Percentiles rank a stretch among this genome's conserved stretches.
These are phyloP conservation scores for Stylosanthes scabra DNA, from an alignment of 331 rosid genomes.

Conservation along the genomic window DNA sequence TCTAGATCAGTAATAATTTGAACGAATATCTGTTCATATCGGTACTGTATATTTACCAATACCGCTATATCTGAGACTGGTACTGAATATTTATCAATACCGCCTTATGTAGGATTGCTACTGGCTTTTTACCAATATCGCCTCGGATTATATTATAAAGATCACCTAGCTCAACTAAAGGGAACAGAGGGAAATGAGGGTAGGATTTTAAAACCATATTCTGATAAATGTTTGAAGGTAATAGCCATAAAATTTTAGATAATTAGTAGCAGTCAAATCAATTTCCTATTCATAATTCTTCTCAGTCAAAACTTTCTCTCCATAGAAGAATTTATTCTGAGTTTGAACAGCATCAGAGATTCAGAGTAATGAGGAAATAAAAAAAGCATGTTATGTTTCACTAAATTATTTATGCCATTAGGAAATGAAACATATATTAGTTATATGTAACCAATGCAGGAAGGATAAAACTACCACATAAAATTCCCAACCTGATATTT, in stretches of 20 bases:
- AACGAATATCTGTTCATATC: too few species aligned
- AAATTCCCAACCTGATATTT: constrained; percentile 81
- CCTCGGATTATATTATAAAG: too few species aligned
- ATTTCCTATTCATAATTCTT: not conserved
- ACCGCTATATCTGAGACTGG: too few species aligned
- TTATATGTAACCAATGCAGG: constrained; percentile 3
- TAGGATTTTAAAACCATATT: constrained; percentile 1
- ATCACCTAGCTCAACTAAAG: too few species aligned
- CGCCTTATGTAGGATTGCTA: too few species aligned
- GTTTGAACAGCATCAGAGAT: not conserved
- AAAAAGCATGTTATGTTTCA: constrained; percentile 17
- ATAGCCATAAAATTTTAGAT: constrained; percentile 1
- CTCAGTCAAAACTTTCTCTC: not conserved
- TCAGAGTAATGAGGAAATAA: not conserved
- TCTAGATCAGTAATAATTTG: too few species aligned
- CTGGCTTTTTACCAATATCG: too few species aligned
- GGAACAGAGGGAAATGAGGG: not conserved
- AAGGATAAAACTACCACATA: constrained; percentile 18
- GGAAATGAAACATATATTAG: constrained; percentile 25
- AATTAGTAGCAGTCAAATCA: not conserved
- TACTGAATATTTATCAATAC: too few species aligned
- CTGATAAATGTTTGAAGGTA: not conserved
- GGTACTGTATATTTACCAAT: too few species aligned
- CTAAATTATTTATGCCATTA: constrained; percentile 16
- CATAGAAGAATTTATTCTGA: constrained; percentile 8